Evolutionary conservation across 805 yeast species (phyloP), one percentile per base, ranked within the genome.

Genomic region (Zygotorulaspora danielsina): DNA sequence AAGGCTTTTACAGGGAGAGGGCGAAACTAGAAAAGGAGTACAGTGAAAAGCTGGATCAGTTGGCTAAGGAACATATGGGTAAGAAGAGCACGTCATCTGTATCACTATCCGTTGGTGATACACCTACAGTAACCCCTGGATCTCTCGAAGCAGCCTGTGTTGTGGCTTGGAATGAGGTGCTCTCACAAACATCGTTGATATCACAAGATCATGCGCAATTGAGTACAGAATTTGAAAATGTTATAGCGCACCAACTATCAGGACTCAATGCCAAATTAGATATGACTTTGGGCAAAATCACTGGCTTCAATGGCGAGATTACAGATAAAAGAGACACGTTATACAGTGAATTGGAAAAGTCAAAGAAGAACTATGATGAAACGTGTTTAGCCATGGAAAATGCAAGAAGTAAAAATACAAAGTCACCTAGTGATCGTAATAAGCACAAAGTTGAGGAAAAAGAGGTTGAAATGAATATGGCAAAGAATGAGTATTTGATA

Each of bases 91-190:
- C 78, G 48, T 63, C 71, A 12, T 70, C 86, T 8, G 76, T 90
- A 0, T 59, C 66, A 10, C 63, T 93, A 19, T 78, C 89, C 31
- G 98, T 93, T 2, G 99, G 99, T 18, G 95, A 86, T 44, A 75
- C 76, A 12, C 98, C 99, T 0, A 74, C 79, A 29, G 75, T 85
- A 30, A 93, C 99, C 0, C 97, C 98, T 0, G 98, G 99, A 0
- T 87, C 97, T 0, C 68, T 90, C 35, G 97, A 93, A 57, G 74
- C 84, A 48, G 95, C 96, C 0, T 71, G 84, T 11, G 65, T 89
- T 46, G 95, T 85, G 9, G 76, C 95, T 1, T 90, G 98, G 98
- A 86, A 76, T 32, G 95, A 87, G 48, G 75, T 89, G 5, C 71
- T 90, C 43, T 72, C 83, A 3, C 93, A 86, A 55, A 85, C 96